phyloP scores from a whole-genome alignment of 805 yeast species.

The Zygosaccharomyces pseudorouxii region DNA sequence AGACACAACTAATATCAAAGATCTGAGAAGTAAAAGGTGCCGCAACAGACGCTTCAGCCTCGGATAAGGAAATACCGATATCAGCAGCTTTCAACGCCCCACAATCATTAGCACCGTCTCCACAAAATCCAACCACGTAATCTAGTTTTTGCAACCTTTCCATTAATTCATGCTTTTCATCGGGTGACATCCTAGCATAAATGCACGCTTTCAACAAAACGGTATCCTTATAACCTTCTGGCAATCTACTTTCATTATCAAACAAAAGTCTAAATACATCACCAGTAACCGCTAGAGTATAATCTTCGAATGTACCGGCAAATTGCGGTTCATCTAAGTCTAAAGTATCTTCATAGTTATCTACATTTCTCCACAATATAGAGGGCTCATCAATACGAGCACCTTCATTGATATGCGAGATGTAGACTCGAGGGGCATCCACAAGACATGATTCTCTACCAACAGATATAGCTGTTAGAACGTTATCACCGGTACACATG shows the following conservation, averaged over 20 bases:
- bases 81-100: conserved; percentile 98
- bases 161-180: conserved; percentile 94
- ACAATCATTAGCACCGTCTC: conserved; percentile 99
- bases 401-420: conserved; percentile 53
- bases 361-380: conserved; percentile 65
- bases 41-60: conserved; percentile 98
- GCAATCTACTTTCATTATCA: conserved; percentile 35
- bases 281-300: conserved; percentile 83
- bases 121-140: conserved; percentile 95
- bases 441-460: conserved; percentile 78
- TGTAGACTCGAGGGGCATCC: conserved; percentile 45
- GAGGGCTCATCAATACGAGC: conserved; percentile 21
- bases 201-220: conserved; percentile 70
- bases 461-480: conserved; percentile 90
- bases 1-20: conserved; percentile 89
- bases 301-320: conserved; percentile 37
- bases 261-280: conserved; percentile 80
- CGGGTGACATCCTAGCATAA: conserved; percentile 98
- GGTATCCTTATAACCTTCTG: conserved; percentile 43
- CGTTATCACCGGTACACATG: conserved; percentile 98
- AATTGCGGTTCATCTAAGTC: conserved; percentile 64
- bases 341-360: conserved; percentile 49
- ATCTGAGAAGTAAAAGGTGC: conserved; percentile 93
- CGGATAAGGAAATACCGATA: conserved; percentile 92
- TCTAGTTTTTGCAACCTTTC: conserved; percentile 79